Base-by-base conservation (phyloP, 768 basidiomycete genomes). In the Leccinellum luteum region DNA sequence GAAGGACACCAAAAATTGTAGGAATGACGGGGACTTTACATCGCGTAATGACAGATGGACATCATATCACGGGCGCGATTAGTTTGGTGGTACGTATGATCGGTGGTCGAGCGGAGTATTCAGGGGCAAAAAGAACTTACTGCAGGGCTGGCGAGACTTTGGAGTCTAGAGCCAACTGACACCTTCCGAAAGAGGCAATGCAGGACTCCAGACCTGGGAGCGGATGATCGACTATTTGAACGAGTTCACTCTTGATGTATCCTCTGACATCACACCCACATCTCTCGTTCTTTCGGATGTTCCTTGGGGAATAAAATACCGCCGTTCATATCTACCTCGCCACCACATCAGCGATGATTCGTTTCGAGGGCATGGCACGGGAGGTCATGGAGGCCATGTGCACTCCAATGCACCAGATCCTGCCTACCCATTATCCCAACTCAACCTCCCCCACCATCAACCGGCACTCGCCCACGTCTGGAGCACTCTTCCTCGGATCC, bases 381-480 rank as follows among this genome's bases (percentile, higher is more conserved):
- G 89, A 90, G 64, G 86, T 90, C 50, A 84, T 87, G 80, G 86
- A 89, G 69, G 85, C 89, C 7, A 89, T 91, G 85, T 90, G 88
- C 75, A 91, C 89, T 0, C 89, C 89, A 0, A 90, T 91, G 89
- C 89, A 91, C 73, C 80, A 81, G 61, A 82, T 91, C 66, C 76
- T 89, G 13, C 78, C 75, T 9, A 54, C 81, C 31, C 72, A 52
- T n/a, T 60, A 70, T 51, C 64, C 66, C 7, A 48, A 52, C 19
- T 38, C 59, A 4, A 49, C 65, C 5, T 60, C 70, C 3, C 66
- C 59, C 14, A 41, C 64, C 5, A 62, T 65, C 25, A 45, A 50
- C 31, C 54, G 65, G 9, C 38, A 28, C 12, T 27, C 35, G 19
- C 59, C 64, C 12, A 54, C 54, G 6, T 55, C 69, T 3, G 89